Evolutionary conservation across 129 eudicot species (phyloP).

Genomic region (Smallanthus sonchifolius): DNA sequence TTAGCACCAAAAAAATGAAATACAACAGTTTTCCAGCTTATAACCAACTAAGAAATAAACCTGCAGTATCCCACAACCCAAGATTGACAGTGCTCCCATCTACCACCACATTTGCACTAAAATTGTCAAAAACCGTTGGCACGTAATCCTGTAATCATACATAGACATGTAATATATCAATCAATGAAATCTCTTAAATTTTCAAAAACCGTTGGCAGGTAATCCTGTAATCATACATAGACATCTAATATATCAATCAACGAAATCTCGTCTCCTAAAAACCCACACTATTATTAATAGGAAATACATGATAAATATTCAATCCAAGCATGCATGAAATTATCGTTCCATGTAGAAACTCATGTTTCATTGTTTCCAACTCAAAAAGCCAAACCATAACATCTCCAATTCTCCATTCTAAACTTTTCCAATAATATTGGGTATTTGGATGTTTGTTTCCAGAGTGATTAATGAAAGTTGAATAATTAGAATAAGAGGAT

Average conservation of each 20-base stretch:
- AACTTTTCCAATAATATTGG: no score
- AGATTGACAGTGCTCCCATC: constrained; percentile 67
- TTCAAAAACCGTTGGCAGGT: constrained; percentile 70
- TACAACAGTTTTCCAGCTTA: background rate
- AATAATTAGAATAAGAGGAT: background rate
- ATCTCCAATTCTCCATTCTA: background rate
- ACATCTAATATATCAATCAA: background rate
- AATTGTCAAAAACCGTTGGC: constrained; percentile 71
- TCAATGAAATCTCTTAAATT: constrained; percentile 26
- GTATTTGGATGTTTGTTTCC: no score
- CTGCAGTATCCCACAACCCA: constrained; percentile 77
- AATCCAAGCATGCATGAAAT: background rate
- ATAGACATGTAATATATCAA: background rate
- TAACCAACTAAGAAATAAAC: constrained; percentile 24
- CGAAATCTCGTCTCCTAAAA: background rate
- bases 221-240: constrained; percentile 41
- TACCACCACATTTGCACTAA: constrained; percentile 66
- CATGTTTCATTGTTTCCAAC: background rate
- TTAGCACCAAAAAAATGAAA: background rate
- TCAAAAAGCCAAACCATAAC: background rate
- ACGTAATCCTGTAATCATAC: constrained; percentile 51
- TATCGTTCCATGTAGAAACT: background rate
- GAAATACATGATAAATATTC: background rate
- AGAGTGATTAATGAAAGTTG: no score
- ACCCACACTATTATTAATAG: background rate